A percentile compares a stretch with the other conserved stretches of the same genome.
Conservation (phyloP, 768 basidiomycete species). For the Cyclocybe aegerita region DNA sequence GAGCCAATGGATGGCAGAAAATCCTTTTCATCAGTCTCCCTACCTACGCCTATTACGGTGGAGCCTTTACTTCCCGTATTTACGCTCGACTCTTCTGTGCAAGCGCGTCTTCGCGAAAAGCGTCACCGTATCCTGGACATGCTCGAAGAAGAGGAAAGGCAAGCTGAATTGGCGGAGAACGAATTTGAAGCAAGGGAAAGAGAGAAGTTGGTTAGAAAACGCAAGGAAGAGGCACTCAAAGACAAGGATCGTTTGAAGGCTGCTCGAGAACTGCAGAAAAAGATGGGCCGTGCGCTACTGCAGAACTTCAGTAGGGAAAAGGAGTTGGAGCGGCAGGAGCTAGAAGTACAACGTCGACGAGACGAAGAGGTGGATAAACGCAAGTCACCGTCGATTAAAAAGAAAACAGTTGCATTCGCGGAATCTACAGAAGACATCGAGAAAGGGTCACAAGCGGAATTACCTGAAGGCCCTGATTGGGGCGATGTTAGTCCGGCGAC, state of each 20-base stretch:
- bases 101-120: constrained; percentile 52
- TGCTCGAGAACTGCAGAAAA: constrained; percentile 63
- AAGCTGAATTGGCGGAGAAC: constrained; percentile 40
- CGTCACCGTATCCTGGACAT: constrained; percentile 64
- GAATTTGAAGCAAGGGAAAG: constrained; percentile 38
- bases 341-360: constrained; percentile 29
- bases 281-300: constrained; percentile 73
- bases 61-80: constrained; percentile 46
- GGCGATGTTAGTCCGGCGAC: constrained; percentile 56
- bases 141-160: constrained; percentile 69
- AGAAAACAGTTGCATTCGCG: constrained; percentile 70
- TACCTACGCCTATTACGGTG: constrained; percentile 19
- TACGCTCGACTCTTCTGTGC: constrained; percentile 43
- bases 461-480: constrained; percentile 35
- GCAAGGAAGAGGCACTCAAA: constrained; percentile 44
- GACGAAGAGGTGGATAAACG: constrained; percentile 26
- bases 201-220: constrained; percentile 48
- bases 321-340: constrained; percentile 35
- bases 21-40: constrained; percentile 13
- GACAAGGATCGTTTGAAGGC: constrained; percentile 39
- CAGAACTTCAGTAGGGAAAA: constrained; percentile 40
- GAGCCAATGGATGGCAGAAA: constrained; percentile 45
- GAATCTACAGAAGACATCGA: constrained; percentile 30
- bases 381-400: constrained; percentile 32
- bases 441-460: constrained; percentile 14